phyloP scores from a whole-genome alignment of 352 stramenopile species.

The Pythium aphanidermatum region DNA sequence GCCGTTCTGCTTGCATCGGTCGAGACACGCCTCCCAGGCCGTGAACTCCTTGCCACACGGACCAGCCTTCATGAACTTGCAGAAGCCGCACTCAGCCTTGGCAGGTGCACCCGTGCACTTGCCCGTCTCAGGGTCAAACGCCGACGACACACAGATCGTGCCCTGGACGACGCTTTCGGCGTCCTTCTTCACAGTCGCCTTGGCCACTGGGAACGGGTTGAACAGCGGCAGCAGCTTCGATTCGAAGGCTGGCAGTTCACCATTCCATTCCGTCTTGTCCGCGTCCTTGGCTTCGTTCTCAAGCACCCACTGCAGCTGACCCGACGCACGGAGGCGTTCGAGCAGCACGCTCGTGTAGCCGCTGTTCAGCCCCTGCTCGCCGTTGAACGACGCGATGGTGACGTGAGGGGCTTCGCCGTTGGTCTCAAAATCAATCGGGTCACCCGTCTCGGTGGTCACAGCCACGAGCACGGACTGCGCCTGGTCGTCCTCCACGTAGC shows the following conservation, averaged over 20 bases:
- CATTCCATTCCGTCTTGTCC: slow-evolving; percentile 31
- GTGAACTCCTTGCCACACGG: slow-evolving; percentile 77
- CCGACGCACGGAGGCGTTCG: slow-evolving; percentile 60
- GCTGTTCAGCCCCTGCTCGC: slow-evolving; percentile 33
- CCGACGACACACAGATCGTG: slow-evolving; percentile 60
- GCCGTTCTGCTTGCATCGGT: slow-evolving; percentile 62
- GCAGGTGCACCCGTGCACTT: slow-evolving; percentile 32
- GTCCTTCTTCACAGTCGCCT: slow-evolving; percentile 27
- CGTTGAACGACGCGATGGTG: slow-evolving; percentile 47
- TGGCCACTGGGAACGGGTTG: slow-evolving; percentile 63
- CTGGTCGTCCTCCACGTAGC: slow-evolving; percentile 54
- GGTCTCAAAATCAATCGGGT: slow-evolving; percentile 45
- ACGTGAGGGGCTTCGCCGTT: slow-evolving; percentile 48
- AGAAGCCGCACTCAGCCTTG: slow-evolving; percentile 86
- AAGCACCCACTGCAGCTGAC: slow-evolving; percentile 49
- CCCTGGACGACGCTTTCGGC: slow-evolving; percentile 36
- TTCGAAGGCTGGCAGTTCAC: slow-evolving; percentile 62
- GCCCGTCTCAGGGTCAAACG: slow-evolving; percentile 48
- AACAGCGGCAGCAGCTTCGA: slow-evolving; percentile 72
- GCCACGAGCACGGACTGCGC: slow-evolving; percentile 64
- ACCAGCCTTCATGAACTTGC: slow-evolving; percentile 89
- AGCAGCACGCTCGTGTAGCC: slow-evolving; percentile 71
- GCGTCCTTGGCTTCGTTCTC: slow-evolving; percentile 14
- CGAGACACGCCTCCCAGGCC: slow-evolving; percentile 78
- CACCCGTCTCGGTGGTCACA: slow-evolving; percentile 56